Conservation (phyloP, 2,329 filamentous ascomycete species). For the Colletotrichum paranaense region DNA sequence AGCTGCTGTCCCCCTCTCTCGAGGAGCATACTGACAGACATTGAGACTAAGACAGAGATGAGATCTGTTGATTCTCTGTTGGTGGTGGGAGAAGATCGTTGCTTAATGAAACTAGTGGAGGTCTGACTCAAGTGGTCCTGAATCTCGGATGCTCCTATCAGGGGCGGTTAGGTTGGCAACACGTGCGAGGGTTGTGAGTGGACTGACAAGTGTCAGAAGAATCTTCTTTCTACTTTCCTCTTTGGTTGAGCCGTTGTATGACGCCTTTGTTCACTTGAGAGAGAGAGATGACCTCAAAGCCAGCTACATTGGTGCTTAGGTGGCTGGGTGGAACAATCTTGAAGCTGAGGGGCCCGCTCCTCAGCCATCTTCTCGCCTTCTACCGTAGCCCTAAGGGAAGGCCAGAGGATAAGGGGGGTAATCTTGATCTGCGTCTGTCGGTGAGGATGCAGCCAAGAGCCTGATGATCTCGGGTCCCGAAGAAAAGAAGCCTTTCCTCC, state of each 20-base stretch:
- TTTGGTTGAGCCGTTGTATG: slow-evolving; percentile 1
- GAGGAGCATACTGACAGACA: neutral
- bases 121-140: slow-evolving; percentile 17
- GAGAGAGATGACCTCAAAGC: neutral
- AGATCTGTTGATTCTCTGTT: neutral
- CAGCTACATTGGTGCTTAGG: neutral
- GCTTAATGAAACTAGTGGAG: neutral
- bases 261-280: neutral
- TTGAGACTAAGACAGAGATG: neutral
- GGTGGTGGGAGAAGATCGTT: neutral
- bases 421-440: slow-evolving; percentile 8
- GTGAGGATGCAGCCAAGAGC: slow-evolving; percentile 4
- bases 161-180: slow-evolving; percentile 7
- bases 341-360: neutral
- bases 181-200: slow-evolving; percentile 6
- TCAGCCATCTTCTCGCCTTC: neutral
- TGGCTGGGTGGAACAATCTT: neutral
- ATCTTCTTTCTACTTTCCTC: neutral
- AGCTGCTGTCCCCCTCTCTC: neutral
- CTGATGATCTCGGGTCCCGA: neutral
- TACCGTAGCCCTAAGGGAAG: neutral
- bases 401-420: neutral
- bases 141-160: slow-evolving; percentile 16
- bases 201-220: slow-evolving; percentile 9
- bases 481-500: slow-evolving; percentile 8